Conservation (phyloP, 345 rosid genomes). For the Salix caprea region DNA sequence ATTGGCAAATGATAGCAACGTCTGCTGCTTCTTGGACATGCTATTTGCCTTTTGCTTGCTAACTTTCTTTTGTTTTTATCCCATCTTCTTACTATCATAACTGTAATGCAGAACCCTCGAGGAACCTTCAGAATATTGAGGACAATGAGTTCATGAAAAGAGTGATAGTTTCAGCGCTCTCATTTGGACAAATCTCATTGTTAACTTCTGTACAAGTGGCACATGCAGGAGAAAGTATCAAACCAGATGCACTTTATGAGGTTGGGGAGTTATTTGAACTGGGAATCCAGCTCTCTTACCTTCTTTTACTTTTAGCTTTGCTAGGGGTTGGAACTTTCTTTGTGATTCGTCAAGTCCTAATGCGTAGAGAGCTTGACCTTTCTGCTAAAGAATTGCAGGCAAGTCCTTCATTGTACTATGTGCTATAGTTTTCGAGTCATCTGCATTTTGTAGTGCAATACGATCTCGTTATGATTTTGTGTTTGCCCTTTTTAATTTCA, state of each 20-base stretch:
- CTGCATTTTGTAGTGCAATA: neutral
- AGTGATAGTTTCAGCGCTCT: conserved; percentile 31
- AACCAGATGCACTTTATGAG: conserved; percentile 50
- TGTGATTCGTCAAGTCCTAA: conserved; percentile 92
- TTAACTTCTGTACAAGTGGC: conserved; percentile 54
- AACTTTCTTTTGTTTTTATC: neutral
- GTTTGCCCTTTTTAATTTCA: conserved; percentile 25
- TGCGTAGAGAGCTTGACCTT: conserved; percentile 95
- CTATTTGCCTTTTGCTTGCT: neutral
- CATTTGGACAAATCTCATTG: conserved; percentile 48
- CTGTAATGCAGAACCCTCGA: conserved; percentile 37
- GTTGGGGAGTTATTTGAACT: conserved; percentile 77
- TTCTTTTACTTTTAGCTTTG: conserved; percentile 63
- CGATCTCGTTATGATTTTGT: neutral
- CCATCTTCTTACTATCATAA: neutral
- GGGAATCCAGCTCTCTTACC: conserved; percentile 89
- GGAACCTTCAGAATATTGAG: conserved; percentile 27
- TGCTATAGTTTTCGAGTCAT: neutral
- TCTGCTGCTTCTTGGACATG: conserved; percentile 2
- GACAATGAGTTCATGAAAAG: conserved; percentile 38
- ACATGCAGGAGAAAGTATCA: conserved; percentile 47
- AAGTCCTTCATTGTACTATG: neutral
- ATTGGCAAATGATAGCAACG: neutral
- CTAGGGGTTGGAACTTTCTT: conserved; percentile 87
- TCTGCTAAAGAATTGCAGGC: conserved; percentile 97